Base-by-base conservation (phyloP, 768 basidiomycete species). In the Amanita subjunquillea region DNA sequence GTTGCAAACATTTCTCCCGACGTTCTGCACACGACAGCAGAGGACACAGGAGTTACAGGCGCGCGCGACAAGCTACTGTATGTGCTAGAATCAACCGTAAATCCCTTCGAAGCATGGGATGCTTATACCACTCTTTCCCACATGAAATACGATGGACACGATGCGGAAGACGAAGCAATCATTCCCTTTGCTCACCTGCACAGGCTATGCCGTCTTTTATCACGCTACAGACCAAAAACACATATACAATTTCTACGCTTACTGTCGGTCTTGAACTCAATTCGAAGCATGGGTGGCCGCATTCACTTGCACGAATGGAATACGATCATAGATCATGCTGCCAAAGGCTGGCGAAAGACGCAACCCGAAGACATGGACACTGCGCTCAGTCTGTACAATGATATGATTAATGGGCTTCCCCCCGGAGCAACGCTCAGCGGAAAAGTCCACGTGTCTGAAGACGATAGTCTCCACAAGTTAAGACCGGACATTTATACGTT, bases 271-370 rank as follows among this genome's bases (percentile, higher is more conserved):
- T 60, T 89, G 56, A 75, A 75, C 40, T 73, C 72, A 41, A 67
- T 91, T 38, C 78, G 75, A 53, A 66, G 65, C 20, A 70, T 68
- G n/a, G 82, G 79, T 10, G 83, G 80, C 22, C 67, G 51, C 9
- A 63, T 88, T 30, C 70, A 77, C 56, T 58, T 68, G n/a, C 80
- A 79, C 73, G 79, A 89, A 62, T 91, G 88, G 85, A 91, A 90
- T 61, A 70, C 78, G 6, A 72, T 91, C 42, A 77, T 91, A 54
- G 75, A 84, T 58, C 74, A 72, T 60, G 80, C 83, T 0, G 87
- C 81, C 13, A 77, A 74, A 54, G 84, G 85, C 3, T 80, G 75
- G 69, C 75, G 85, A 53, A 80, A 75, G 62, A 77, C 79, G 39
- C 66, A 70, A 25, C 55, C 69, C 47, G 74, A 74, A 54, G 81